Base-by-base conservation (phyloP, 768 basidiomycete species). In the Mycena olivaceomarginata region DNA sequence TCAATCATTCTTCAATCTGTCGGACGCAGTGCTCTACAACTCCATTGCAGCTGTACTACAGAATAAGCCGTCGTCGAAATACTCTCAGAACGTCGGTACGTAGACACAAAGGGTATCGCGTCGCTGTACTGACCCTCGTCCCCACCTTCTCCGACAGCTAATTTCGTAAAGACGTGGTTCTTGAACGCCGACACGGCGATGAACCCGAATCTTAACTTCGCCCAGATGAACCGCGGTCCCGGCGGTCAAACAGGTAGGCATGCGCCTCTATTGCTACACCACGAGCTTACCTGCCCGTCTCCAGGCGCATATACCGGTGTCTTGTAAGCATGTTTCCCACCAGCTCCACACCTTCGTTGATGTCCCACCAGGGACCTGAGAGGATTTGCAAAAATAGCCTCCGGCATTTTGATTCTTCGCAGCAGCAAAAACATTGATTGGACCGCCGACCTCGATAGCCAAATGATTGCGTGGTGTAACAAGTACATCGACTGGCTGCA, bases 131-230 rank as follows among this genome's bases (percentile, higher is more conserved):
- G 18, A 43, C 31, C 4, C 31, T 31, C 31, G 4, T 22, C 18
- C 31, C 12, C 11, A 63, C 57, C 56, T 70, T 20, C 13, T 22
- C 45, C 31, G 31, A 76, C 82, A 87, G 91, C 87, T 9, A 81
- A 82, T 5, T 92, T 88, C 81, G 82, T 94, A 75, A 81, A 88
- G 37, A 87, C 90, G 0, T 94, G 92, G 91, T 95, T 94, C 86
- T 76, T 94, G n/a, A 86, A 93, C 77, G 74, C 82, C 0, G 85
- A 82, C 8, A 94, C 93, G 0, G 83, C 75, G 57, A 94, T 94
- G 93, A 93, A 92, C 70, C 93, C 93, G 0, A 91, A 93, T 78
- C 84, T 94, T 53, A 87, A 92, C 68, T 94, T 88, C 79, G 89
- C 86, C 0, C 92, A 93, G 77, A 88, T 92, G 83, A 70, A 86